Evolutionary conservation across 1,139 yeast genomes (phyloP).

Genomic region (Lodderomyces oxycetoniae): DNA sequence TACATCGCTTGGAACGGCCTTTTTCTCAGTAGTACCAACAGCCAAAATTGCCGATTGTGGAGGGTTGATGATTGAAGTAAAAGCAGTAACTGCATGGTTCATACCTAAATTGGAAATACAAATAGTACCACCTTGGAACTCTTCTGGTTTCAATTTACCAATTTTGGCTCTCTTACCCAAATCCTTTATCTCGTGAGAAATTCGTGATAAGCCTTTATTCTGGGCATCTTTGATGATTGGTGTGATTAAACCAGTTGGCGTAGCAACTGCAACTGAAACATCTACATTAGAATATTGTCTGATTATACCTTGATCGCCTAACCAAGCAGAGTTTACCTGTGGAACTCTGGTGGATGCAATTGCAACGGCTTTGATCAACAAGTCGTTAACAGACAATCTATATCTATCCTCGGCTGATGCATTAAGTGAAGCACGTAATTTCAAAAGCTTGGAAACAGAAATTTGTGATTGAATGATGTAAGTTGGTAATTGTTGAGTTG

Average conservation of each 20-base stretch:
- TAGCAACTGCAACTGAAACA: slow-evolving; percentile 97
- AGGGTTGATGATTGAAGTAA: slow-evolving; percentile 96
- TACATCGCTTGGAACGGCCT: slow-evolving; percentile 88
- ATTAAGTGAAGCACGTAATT: slow-evolving; percentile 87
- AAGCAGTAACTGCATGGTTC: slow-evolving; percentile 88
- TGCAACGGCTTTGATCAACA: slow-evolving; percentile 90
- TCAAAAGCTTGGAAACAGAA: slow-evolving; percentile 83
- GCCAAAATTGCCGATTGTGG: slow-evolving; percentile 96
- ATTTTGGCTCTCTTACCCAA: slow-evolving; percentile 95
- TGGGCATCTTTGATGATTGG: slow-evolving; percentile 91
- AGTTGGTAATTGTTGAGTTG: slow-evolving; percentile 84
- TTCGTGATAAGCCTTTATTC: slow-evolving; percentile 74
- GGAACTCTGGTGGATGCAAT: slow-evolving; percentile 89
- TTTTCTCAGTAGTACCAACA: slow-evolving; percentile 87
- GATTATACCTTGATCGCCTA: slow-evolving; percentile 81
- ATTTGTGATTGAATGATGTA: slow-evolving; percentile 85
- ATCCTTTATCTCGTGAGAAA: slow-evolving; percentile 82
- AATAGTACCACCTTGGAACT: slow-evolving; percentile 98
- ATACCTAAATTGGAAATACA: slow-evolving; percentile 98
- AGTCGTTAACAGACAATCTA: slow-evolving; percentile 90
- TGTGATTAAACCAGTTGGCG: slow-evolving; percentile 94
- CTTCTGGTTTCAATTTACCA: slow-evolving; percentile 89
- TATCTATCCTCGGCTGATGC: slow-evolving; percentile 81
- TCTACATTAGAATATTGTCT: slow-evolving; percentile 91
- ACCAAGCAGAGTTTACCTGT: slow-evolving; percentile 90